Percentiles rank a stretch among this genome's conserved stretches.
phyloP scores from a whole-genome alignment of 805 yeast species.

The Pichia occidentalis region DNA sequence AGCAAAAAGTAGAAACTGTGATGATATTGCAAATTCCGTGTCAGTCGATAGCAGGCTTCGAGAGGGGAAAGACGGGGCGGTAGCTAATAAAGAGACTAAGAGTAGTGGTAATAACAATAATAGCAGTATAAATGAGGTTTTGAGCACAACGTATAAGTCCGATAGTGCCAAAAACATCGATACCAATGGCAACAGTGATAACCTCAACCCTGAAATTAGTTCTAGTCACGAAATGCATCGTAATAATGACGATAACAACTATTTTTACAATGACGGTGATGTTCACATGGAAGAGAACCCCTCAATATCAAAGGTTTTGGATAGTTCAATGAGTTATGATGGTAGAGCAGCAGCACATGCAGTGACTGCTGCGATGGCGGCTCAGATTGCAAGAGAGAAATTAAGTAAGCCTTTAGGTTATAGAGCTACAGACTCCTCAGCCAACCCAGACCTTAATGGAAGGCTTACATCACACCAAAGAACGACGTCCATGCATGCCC shows the following conservation, averaged over 20 bases:
- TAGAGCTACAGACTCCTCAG: conserved; percentile 24
- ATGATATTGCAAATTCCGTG: too few species aligned
- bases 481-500: conserved; percentile 68
- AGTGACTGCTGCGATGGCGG: conserved; percentile 35
- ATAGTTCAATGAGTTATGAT: conserved; percentile 3
- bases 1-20: too few species aligned
- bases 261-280: background rate
- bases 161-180: too few species aligned
- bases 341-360: conserved; percentile 34
- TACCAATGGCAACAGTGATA: too few species aligned
- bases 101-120: too few species aligned
- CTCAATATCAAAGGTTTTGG: conserved; percentile 5
- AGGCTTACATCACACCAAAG: conserved; percentile 36
- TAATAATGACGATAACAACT: background rate
- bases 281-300: conserved; percentile 1
- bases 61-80: too few species aligned
- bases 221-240: too few species aligned
- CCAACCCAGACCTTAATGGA: conserved; percentile 7
- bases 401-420: conserved; percentile 7
- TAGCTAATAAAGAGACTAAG: too few species aligned
- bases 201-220: too few species aligned
- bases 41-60: too few species aligned
- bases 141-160: too few species aligned
- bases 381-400: conserved; percentile 31
- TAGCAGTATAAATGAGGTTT: too few species aligned